Evolutionary conservation across 139 green algal species (phyloP).

Genomic region (Desmodesmus armatus): DNA sequence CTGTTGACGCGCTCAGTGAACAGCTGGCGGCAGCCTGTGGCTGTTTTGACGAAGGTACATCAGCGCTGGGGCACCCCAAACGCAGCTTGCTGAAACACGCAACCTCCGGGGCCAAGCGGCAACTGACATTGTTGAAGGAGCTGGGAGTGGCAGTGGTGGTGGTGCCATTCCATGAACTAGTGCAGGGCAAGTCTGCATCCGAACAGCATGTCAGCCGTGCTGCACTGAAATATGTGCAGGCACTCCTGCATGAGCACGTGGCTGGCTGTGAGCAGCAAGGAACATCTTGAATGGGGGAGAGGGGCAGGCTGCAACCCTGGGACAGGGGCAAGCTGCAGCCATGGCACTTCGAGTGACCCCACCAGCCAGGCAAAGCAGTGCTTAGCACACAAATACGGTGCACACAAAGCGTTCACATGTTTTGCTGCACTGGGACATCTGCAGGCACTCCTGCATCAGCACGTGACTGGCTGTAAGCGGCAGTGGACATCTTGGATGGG

Average conservation of each 20-base stretch:
- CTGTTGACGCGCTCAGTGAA: neutral
- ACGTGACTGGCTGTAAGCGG: neutral
- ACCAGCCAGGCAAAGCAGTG: neutral
- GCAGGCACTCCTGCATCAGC: neutral
- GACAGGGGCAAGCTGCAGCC: neutral
- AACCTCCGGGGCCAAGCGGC: neutral
- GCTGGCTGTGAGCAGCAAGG: neutral
- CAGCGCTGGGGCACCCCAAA: neutral
- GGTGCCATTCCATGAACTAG: constrained; percentile 12
- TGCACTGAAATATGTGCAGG: neutral
- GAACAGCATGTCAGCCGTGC: neutral
- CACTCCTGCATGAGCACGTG: neutral
- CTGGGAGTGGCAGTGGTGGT: neutral
- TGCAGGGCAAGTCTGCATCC: neutral
- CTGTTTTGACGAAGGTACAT: neutral
- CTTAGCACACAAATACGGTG: too few species aligned
- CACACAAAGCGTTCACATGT: neutral
- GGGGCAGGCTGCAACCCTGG: neutral
- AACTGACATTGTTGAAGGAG: constrained; percentile 2
- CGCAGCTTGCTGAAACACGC: neutral
- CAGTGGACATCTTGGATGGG: neutral
- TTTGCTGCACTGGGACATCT: neutral
- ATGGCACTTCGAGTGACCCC: neutral
- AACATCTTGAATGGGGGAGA: neutral
- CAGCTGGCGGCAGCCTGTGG: neutral